A percentile compares a stretch with the other conserved stretches of the same genome.
Evolutionary conservation across 202 grass and related monocot species (phyloP).

Genomic region (Setaria italica): DNA sequence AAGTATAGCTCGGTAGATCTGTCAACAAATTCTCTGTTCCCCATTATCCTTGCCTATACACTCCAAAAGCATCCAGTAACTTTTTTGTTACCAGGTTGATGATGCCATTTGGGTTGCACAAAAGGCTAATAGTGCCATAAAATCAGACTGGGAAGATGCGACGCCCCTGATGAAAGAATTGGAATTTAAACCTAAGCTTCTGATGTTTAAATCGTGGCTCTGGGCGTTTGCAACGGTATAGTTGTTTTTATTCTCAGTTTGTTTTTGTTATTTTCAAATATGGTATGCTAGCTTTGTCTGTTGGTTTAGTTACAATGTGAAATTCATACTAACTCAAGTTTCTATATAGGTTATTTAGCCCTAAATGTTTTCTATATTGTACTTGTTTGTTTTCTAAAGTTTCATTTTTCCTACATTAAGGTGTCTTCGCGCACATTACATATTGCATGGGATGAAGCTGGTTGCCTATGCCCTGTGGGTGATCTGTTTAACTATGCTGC

Average conservation of each 20-base stretch:
- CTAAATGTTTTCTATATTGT: background rate
- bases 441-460: conserved; percentile 91
- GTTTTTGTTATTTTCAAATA: conserved; percentile 16
- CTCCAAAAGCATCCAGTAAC: conserved; percentile 22
- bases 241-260: conserved; percentile 1
- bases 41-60: conserved; percentile 21
- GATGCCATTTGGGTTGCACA: conserved; percentile 87
- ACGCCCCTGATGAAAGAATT: conserved; percentile 61
- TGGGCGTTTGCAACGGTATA: conserved; percentile 89
- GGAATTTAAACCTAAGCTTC: conserved; percentile 70
- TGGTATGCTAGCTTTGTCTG: background rate
- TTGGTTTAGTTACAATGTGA: background rate
- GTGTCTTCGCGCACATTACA: conserved; percentile 91
- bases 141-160: conserved; percentile 76
- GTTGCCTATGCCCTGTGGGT: conserved; percentile 88
- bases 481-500: conserved; percentile 98
- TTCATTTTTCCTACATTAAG: conserved; percentile 50
- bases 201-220: conserved; percentile 84
- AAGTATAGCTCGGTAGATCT: conserved; percentile 69
- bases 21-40: conserved; percentile 4
- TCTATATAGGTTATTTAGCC: conserved; percentile 20
- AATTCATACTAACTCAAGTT: background rate
- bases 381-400: conserved; percentile 12
- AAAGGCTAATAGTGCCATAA: conserved; percentile 55
- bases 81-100: conserved; percentile 59